phyloP scores from a whole-genome alignment of 1,139 yeast genomes.

The Schwanniomyces etchellsii region DNA sequence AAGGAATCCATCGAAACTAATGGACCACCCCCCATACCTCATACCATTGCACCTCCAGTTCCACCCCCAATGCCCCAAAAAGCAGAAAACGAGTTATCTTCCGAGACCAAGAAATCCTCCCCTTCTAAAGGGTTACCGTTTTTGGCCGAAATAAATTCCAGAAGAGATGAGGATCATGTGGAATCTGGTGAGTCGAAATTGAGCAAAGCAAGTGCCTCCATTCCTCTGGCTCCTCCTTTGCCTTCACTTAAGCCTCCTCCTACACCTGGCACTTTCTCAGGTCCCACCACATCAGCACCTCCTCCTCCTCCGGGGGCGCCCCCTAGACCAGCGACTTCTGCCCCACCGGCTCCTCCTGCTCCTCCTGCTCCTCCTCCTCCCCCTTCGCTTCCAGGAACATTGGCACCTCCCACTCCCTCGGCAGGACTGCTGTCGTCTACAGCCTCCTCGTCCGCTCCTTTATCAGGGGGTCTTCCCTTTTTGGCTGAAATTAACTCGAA shows the following conservation, averaged over 20 bases:
- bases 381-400: not conserved
- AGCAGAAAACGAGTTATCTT: slow-evolving; percentile 3
- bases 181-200: not conserved
- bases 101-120: slow-evolving; percentile 4
- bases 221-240: slow-evolving; percentile 3
- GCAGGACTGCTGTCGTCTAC: too few relatives aligned
- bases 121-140: slow-evolving; percentile 35
- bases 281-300: slow-evolving; percentile 10
- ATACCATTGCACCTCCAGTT: slow-evolving; percentile 9
- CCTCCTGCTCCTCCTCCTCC: slow-evolving; percentile 13
- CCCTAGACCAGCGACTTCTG: slow-evolving; percentile 12
- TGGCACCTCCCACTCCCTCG: slow-evolving; percentile 7
- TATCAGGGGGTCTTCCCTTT: slow-evolving; percentile 37
- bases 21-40: slow-evolving; percentile 8
- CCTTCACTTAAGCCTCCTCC: slow-evolving; percentile 3
- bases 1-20: not conserved
- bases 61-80: slow-evolving; percentile 5
- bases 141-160: slow-evolving; percentile 51
- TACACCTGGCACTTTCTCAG: slow-evolving; percentile 8
- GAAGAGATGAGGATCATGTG: slow-evolving; percentile 52
- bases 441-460: too few relatives aligned
- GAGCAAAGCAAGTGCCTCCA: not conserved
- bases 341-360: slow-evolving; percentile 9
- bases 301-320: slow-evolving; percentile 12
- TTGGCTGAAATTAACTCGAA: slow-evolving; percentile 52